Conservation (phyloP, 2,329 filamentous ascomycete species). For the Verticillium klebahnii region DNA sequence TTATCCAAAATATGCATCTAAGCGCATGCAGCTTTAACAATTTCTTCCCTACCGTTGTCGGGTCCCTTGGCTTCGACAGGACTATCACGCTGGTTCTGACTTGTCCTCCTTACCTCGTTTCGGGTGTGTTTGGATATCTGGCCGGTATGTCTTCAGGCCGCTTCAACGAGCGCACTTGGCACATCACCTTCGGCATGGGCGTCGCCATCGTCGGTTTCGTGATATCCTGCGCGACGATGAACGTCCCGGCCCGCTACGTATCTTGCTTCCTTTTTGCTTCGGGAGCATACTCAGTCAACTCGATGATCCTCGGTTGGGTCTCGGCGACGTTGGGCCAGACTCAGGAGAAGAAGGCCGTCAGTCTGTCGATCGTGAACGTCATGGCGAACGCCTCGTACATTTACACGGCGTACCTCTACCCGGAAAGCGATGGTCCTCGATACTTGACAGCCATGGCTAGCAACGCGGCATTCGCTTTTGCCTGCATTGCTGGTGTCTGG, state of each 20-base stretch:
- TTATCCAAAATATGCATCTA: slow-evolving; percentile 23
- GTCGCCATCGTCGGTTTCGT: slow-evolving; percentile 10
- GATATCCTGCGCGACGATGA: slow-evolving; percentile 22
- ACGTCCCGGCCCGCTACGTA: slow-evolving; percentile 28
- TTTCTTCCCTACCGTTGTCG: slow-evolving; percentile 25
- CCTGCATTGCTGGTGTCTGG: slow-evolving; percentile 20
- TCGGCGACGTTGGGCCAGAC: slow-evolving; percentile 34
- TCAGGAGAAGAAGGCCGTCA: slow-evolving; percentile 37
- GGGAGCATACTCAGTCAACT: slow-evolving; percentile 29
- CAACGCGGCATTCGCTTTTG: slow-evolving; percentile 19
- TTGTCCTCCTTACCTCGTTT: slow-evolving; percentile 40
- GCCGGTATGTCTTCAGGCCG: slow-evolving; percentile 33
- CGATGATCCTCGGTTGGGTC: slow-evolving; percentile 23
- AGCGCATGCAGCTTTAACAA: slow-evolving; percentile 20
- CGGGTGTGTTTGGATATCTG: slow-evolving; percentile 34
- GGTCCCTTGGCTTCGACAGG: slow-evolving; percentile 24
- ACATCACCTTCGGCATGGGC: slow-evolving; percentile 8
- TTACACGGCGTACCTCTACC: slow-evolving; percentile 41
- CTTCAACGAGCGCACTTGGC: slow-evolving; percentile 9
- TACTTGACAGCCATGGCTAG: slow-evolving; percentile 17
- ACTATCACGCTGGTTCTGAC: slow-evolving; percentile 40
- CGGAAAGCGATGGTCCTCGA: slow-evolving; percentile 31
- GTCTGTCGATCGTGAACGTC: slow-evolving; percentile 37
- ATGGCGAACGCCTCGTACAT: slow-evolving; percentile 38
- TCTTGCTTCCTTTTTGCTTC: slow-evolving; percentile 27